A percentile compares a stretch with the other conserved stretches of the same genome.
phyloP scores from a whole-genome alignment of 1,284 basidiomycete genomes.

The Hemileia vastatrix region DNA sequence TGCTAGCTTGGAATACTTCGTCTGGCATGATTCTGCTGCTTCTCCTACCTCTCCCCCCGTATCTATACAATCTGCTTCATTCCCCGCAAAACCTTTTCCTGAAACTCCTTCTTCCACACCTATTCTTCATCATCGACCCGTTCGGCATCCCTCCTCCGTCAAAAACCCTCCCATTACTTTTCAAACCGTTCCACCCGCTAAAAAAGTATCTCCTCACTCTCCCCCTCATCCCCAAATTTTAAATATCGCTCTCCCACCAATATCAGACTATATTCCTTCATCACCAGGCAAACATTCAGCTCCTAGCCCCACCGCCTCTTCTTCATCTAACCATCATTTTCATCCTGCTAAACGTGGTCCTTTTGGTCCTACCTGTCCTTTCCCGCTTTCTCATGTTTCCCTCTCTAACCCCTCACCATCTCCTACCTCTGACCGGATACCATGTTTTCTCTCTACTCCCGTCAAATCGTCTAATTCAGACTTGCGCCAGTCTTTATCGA shows the following conservation, averaged over 20 bases:
- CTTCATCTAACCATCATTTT: not conserved
- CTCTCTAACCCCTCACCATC: not conserved
- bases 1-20: too few species aligned
- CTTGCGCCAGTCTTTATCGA: not conserved
- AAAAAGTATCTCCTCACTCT: not conserved
- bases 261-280: not conserved
- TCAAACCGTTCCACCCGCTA: not conserved
- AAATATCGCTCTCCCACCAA: not conserved
- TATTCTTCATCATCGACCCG: not conserved
- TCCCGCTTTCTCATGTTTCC: not conserved
- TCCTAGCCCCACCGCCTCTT: not conserved
- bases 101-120: not conserved
- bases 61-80: not conserved
- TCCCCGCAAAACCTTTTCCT: not conserved
- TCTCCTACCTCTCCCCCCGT: not conserved
- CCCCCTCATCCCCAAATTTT: not conserved
- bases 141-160: not conserved
- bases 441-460: not conserved
- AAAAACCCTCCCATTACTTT: not conserved
- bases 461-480: not conserved
- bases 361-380: not conserved
- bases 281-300: not conserved
- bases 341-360: not conserved
- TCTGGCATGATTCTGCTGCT: not conserved
- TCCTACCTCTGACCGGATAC: not conserved